Conservation (phyloP, 306 rosid genomes). For the Vigna radiata region DNA sequence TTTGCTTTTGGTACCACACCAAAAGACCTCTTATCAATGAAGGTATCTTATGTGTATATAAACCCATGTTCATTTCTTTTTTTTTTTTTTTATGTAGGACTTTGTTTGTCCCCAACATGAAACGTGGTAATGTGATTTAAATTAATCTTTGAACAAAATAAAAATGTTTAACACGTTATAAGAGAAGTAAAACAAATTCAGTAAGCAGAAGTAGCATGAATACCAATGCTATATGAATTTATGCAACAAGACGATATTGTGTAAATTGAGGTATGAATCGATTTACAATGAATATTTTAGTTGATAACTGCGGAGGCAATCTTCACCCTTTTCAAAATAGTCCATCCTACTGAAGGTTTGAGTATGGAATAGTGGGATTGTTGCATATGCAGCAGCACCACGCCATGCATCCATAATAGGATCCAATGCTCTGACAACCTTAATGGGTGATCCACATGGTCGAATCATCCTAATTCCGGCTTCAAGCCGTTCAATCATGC, state of each 20-base stretch:
- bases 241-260: neutral
- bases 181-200: no score
- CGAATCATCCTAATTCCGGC: constrained; percentile 87
- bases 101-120: no score
- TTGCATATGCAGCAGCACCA: constrained; percentile 86
- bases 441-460: constrained; percentile 81
- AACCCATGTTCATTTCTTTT: no score
- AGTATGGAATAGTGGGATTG: constrained; percentile 63
- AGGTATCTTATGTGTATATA: no score
- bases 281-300: constrained; percentile 62
- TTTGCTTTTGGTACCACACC: no score
- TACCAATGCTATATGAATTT: neutral
- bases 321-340: constrained; percentile 90
- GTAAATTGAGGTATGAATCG: constrained; percentile 27
- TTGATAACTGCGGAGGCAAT: constrained; percentile 79
- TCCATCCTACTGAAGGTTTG: constrained; percentile 85
- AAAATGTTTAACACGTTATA: no score
- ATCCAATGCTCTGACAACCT: constrained; percentile 78
- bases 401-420: constrained; percentile 97
- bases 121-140: no score
- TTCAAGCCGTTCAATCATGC: constrained; percentile 78
- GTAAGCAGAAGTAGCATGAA: no score
- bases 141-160: no score
- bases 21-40: no score
- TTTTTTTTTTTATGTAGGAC: no score